These are phyloP conservation scores for Chrysanthemum lavandulifolium DNA, from an alignment of 129 eudicot species.

Conservation along the genomic window DNA sequence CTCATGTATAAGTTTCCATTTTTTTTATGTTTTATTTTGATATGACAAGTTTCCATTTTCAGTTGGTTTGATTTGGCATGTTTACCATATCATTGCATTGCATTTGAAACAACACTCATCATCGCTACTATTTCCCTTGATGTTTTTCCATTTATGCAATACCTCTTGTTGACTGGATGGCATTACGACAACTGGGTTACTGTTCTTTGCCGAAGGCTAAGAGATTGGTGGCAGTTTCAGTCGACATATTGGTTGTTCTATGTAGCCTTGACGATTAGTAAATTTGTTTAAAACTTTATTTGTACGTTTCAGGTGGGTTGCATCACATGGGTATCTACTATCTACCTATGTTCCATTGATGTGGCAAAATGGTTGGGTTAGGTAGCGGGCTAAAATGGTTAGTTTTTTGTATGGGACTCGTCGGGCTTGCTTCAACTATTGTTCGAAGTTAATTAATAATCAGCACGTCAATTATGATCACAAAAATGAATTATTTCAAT, in stretches of 20 bases:
- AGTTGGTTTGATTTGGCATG: too few relatives aligned
- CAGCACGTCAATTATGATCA: not conserved
- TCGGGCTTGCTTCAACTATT: not conserved
- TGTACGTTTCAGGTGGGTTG: slow-evolving; percentile 91
- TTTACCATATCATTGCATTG: not conserved
- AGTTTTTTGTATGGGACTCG: not conserved
- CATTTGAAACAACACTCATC: not conserved
- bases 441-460: not conserved
- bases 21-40: too few relatives aligned
- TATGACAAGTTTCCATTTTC: too few relatives aligned
- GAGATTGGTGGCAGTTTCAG: slow-evolving; percentile 88
- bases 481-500: not conserved
- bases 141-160: slow-evolving; percentile 50
- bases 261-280: not conserved
- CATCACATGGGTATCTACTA: slow-evolving; percentile 76
- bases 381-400: not conserved
- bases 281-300: slow-evolving; percentile 23
- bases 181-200: slow-evolving; percentile 96
- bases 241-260: not conserved
- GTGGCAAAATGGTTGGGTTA: not conserved
- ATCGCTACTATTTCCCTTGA: not conserved
- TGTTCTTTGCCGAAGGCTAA: slow-evolving; percentile 86
- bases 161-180: slow-evolving; percentile 90
- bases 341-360: not conserved
- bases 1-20: not conserved